Evolutionary conservation across 306 rosid species (phyloP).

Genomic region (Myrica gale): DNA sequence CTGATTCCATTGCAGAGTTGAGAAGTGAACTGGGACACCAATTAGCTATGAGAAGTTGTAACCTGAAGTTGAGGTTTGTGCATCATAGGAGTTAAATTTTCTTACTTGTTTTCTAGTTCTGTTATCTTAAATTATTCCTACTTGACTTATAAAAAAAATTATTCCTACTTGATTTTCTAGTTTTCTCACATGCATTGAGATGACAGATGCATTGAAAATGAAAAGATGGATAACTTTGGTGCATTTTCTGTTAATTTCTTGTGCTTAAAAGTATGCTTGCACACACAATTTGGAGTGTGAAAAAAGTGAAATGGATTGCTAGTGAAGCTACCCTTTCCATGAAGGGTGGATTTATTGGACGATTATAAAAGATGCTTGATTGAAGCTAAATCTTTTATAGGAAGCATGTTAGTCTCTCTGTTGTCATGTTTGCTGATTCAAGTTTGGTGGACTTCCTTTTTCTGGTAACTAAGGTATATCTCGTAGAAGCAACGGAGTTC

Average conservation of each 20-base stretch:
- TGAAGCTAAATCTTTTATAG: background rate
- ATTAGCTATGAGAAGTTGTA: slow-evolving; percentile 69
- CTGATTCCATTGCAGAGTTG: slow-evolving; percentile 57
- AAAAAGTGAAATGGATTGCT: background rate
- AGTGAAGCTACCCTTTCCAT: background rate
- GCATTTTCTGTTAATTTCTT: background rate
- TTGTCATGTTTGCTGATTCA: background rate
- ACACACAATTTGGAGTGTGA: background rate
- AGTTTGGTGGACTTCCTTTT: background rate
- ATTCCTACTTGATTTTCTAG: background rate
- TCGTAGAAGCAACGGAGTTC: background rate
- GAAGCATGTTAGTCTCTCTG: background rate
- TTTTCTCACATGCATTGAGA: background rate
- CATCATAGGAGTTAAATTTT: background rate
- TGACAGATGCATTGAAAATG: too few relatives aligned
- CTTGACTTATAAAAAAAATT: too few relatives aligned
- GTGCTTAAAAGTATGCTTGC: background rate
- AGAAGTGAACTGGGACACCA: slow-evolving; percentile 91
- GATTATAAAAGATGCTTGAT: background rate
- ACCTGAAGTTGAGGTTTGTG: slow-evolving; percentile 63
- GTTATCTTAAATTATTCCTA: background rate
- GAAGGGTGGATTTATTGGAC: background rate
- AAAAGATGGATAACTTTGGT: too few relatives aligned
- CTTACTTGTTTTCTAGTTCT: background rate
- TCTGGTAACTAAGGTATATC: background rate